These are phyloP conservation scores for Eruca vesicaria DNA, from an alignment of 441 rosid species.

Conservation along the genomic window DNA sequence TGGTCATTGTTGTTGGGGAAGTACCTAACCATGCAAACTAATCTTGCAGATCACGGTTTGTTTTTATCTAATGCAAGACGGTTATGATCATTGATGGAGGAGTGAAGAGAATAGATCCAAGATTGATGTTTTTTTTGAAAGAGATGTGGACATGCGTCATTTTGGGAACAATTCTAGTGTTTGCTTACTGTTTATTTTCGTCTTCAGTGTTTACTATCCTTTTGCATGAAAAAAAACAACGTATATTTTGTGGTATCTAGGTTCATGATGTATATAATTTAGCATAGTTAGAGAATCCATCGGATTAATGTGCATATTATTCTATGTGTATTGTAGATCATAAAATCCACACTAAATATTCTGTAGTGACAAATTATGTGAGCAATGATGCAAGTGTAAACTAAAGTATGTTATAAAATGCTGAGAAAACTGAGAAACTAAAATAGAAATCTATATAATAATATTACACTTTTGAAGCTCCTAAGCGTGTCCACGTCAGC, in stretches of 20 bases:
- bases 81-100: neutral
- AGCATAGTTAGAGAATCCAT: neutral
- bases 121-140: neutral
- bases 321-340: too few species aligned
- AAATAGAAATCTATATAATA: too few species aligned
- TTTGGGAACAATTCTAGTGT: constrained; percentile 17
- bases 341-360: too few species aligned
- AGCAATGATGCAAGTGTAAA: neutral
- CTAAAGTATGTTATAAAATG: too few species aligned
- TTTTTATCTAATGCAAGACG: neutral
- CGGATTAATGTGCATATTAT: neutral
- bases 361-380: too few species aligned
- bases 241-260: neutral
- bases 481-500: too few species aligned
- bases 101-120: constrained; percentile 7
- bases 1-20: constrained; percentile 13
- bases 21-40: constrained; percentile 37
- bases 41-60: neutral
- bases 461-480: too few species aligned
- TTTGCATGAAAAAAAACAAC: neutral
- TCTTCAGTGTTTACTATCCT: neutral
- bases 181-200: neutral
- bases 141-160: constrained; percentile 33
- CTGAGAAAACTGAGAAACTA: neutral
- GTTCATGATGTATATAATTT: neutral